phyloP scores from a whole-genome alignment of 2,329 filamentous ascomycete genomes.

The Venturia carpophila region DNA sequence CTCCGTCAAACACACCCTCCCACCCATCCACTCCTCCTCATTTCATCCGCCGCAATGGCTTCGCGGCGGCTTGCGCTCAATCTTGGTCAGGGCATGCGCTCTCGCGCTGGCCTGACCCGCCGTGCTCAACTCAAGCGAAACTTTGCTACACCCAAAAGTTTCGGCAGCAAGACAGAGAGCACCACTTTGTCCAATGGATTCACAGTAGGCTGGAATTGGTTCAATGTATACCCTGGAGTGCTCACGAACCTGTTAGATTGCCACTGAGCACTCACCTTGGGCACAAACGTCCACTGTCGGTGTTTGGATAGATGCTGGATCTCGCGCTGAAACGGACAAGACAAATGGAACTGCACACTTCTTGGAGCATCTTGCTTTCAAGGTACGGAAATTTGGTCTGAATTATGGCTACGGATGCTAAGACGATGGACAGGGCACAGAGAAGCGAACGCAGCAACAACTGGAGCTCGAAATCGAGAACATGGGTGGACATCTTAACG shows the following conservation, averaged over 20 bases:
- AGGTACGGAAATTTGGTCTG: slow-evolving; percentile 51
- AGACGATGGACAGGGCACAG: slow-evolving; percentile 60
- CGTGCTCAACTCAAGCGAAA: slow-evolving; percentile 63
- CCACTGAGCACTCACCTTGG: slow-evolving; percentile 95
- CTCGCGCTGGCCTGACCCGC: slow-evolving; percentile 67
- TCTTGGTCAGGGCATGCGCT: slow-evolving; percentile 83
- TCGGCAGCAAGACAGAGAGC: slow-evolving; percentile 73
- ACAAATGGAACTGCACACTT: slow-evolving; percentile 99
- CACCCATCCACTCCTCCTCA: slow-evolving; percentile 28
- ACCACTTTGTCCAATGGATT: slow-evolving; percentile 96
- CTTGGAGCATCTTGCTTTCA: slow-evolving; percentile 99
- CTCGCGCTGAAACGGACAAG: slow-evolving; percentile 93
- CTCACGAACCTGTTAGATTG: slow-evolving; percentile 56
- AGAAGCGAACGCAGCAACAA: slow-evolving; percentile 91
- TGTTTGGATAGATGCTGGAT: slow-evolving; percentile 99
- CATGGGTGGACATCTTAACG: slow-evolving; percentile 98
- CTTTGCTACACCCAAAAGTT: slow-evolving; percentile 74
- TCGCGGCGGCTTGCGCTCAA: slow-evolving; percentile 95
- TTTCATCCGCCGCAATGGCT: slow-evolving; percentile 58
- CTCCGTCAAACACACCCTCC: slow-evolving; percentile 18
- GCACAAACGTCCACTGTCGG: slow-evolving; percentile 97
- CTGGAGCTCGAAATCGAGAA: slow-evolving; percentile 99
- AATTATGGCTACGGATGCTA: slow-evolving; percentile 25
- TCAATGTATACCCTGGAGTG: neutral
- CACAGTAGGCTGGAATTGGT: slow-evolving; percentile 55